Evolutionary conservation across 768 basidiomycete genomes (phyloP).

Genomic region (Suillus placidus): DNA sequence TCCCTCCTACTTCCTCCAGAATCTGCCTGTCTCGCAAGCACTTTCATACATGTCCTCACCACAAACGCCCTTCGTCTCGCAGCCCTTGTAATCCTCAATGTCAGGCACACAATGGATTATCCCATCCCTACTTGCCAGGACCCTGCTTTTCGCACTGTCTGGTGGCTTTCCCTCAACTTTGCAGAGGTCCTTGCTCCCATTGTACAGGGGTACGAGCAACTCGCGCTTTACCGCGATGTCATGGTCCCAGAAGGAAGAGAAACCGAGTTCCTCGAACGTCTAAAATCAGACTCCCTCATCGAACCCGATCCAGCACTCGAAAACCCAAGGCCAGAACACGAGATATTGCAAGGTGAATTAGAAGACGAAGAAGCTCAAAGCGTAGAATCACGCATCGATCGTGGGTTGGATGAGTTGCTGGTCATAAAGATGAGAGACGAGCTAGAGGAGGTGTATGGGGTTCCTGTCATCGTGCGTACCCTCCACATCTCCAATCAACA

Average conservation of each 20-base stretch:
- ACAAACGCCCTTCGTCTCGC: constrained; percentile 58
- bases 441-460: too few relatives aligned
- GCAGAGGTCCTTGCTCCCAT: constrained; percentile 69
- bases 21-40: constrained; percentile 39
- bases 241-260: constrained; percentile 57
- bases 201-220: constrained; percentile 69
- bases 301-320: too few relatives aligned
- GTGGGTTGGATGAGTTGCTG: constrained; percentile 68
- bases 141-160: constrained; percentile 63
- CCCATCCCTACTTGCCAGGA: constrained; percentile 56
- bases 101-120: constrained; percentile 45
- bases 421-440: too few relatives aligned
- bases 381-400: constrained; percentile 51
- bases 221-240: constrained; percentile 69
- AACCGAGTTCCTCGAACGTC: too few relatives aligned
- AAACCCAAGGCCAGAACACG: too few relatives aligned
- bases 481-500: too few relatives aligned
- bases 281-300: too few relatives aligned
- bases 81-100: constrained; percentile 53
- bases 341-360: constrained; percentile 12
- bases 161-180: constrained; percentile 75
- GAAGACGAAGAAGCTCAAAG: constrained; percentile 16
- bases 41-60: constrained; percentile 51
- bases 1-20: constrained; percentile 31
- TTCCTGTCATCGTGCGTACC: too few relatives aligned